A percentile compares a stretch with the other conserved stretches of the same genome.
phyloP scores from a whole-genome alignment of 78 protist species.

The Dictyostelium capitatum region DNA sequence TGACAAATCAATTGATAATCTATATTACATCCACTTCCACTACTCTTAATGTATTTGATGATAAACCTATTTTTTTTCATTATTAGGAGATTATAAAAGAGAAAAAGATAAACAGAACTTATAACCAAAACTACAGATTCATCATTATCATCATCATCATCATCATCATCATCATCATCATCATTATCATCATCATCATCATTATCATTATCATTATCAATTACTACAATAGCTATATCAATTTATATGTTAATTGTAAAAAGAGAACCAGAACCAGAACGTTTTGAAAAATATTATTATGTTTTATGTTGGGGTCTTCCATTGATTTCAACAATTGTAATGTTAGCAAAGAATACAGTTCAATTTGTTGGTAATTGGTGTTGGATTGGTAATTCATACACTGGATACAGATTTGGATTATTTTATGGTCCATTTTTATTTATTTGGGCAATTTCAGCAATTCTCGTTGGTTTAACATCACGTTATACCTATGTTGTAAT shows the following conservation, averaged over 20 bases:
- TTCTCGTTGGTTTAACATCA: constrained; percentile 44
- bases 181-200: too few species aligned
- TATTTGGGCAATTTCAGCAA: constrained; percentile 29
- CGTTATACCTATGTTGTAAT: constrained; percentile 58
- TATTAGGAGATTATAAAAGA: too few species aligned
- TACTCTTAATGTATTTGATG: too few species aligned
- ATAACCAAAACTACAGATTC: too few species aligned
- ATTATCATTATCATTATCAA: neutral
- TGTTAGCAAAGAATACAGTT: constrained; percentile 54
- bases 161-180: too few species aligned
- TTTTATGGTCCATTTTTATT: constrained; percentile 57
- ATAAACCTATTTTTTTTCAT: too few species aligned
- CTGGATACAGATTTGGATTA: constrained; percentile 31
- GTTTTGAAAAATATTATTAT: constrained; percentile 45
- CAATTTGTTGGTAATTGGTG: constrained; percentile 62
- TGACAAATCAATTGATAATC: too few species aligned
- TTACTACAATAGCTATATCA: constrained; percentile 42
- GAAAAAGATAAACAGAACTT: too few species aligned
- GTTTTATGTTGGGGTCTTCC: constrained; percentile 68
- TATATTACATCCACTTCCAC: too few species aligned
- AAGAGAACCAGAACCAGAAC: constrained; percentile 64
- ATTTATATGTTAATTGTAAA: constrained; percentile 57
- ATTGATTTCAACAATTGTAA: constrained; percentile 32
- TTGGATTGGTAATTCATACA: constrained; percentile 31
- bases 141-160: too few species aligned